Evolutionary conservation across 2,329 filamentous ascomycete species (phyloP), one percentile per base, ranked within the genome.

Genomic region (Rhexocercosporidium sp.): DNA sequence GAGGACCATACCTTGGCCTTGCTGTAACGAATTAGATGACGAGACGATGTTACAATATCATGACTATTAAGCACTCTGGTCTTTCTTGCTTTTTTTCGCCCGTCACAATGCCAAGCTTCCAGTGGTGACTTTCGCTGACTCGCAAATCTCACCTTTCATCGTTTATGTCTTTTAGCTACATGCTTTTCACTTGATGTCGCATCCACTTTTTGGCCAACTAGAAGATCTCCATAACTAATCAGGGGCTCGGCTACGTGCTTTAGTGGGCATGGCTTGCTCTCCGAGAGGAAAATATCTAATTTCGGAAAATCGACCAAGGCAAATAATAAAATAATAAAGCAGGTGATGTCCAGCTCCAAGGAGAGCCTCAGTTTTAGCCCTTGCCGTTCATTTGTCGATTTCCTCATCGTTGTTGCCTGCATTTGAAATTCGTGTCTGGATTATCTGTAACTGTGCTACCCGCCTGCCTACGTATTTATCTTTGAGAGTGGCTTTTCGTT

Each of bases 1-100:
- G 84, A 89, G 53, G 93, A 96, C 77, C 88, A 92, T 76, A 94
- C 92, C 1, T 77, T 96, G 74, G 85, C 90, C 59, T 64, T 76
- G n/a, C 41, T 75, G 31, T 73, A 57, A 71, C 22, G 31, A 59
- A 27, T 3, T 25, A 27, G 34, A 59, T 54, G 18, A 47, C 51
- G 20, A 31, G 14, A 62, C 9, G 29, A 53, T 11, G n/a, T 44
- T 5, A 64, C 51, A 51, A 57, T 41, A 57, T 44, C 37, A 65
- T 54, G 47, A 59, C 20, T 31, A n/a, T 29, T n/a, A 27, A 47
- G n/a, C 22, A 47, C 31, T 3, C 9, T 18, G n/a, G 3, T 18
- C 54, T 57, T 27, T 18, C 16, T 57, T 6, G 11, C 12, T 6
- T 22, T 18, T 18, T 6, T 22, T 18, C 37, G 4, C 29, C 31